phyloP scores from a whole-genome alignment of 1,139 yeast species.

The Debaryomycetaceae sp. region DNA sequence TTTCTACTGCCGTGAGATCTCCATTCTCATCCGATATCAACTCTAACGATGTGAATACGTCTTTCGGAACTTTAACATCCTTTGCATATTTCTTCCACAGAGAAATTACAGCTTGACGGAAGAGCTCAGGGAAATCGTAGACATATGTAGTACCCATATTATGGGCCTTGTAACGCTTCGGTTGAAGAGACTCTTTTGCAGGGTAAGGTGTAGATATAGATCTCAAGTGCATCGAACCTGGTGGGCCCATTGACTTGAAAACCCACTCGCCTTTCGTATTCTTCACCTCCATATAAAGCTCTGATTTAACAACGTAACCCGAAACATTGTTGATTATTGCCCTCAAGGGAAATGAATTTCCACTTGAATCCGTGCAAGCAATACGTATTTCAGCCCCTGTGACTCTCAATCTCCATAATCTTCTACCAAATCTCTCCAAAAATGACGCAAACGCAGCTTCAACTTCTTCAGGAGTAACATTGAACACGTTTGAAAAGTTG shows the following conservation, averaged over 20 bases:
- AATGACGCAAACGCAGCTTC: slow-evolving; percentile 97
- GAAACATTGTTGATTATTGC: slow-evolving; percentile 95
- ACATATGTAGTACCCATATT: slow-evolving; percentile 97
- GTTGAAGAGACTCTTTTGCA: slow-evolving; percentile 96
- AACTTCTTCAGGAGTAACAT: slow-evolving; percentile 90
- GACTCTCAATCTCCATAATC: slow-evolving; percentile 94
- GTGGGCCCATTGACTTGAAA: slow-evolving; percentile 88
- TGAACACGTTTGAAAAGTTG: slow-evolving; percentile 93
- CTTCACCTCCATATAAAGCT: slow-evolving; percentile 89
- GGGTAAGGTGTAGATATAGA: slow-evolving; percentile 95
- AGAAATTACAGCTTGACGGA: slow-evolving; percentile 86
- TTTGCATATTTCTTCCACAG: slow-evolving; percentile 75
- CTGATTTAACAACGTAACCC: slow-evolving; percentile 95
- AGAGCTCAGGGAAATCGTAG: slow-evolving; percentile 97
- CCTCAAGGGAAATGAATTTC: slow-evolving; percentile 90
- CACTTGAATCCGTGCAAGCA: slow-evolving; percentile 85
- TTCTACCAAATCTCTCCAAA: slow-evolving; percentile 95
- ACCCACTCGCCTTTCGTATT: slow-evolving; percentile 94
- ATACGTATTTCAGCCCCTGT: slow-evolving; percentile 97
- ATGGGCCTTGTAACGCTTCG: slow-evolving; percentile 97
- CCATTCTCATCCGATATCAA: slow-evolving; percentile 80
- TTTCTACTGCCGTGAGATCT: slow-evolving; percentile 77
- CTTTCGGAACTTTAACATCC: slow-evolving; percentile 63
- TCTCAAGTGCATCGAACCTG: slow-evolving; percentile 96
- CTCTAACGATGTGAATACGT: slow-evolving; percentile 74